A percentile compares a stretch with the other conserved stretches of the same genome.
These are phyloP conservation scores for Apiospora sp. DNA, from an alignment of 2,329 filamentous ascomycete species.

Conservation along the genomic window DNA sequence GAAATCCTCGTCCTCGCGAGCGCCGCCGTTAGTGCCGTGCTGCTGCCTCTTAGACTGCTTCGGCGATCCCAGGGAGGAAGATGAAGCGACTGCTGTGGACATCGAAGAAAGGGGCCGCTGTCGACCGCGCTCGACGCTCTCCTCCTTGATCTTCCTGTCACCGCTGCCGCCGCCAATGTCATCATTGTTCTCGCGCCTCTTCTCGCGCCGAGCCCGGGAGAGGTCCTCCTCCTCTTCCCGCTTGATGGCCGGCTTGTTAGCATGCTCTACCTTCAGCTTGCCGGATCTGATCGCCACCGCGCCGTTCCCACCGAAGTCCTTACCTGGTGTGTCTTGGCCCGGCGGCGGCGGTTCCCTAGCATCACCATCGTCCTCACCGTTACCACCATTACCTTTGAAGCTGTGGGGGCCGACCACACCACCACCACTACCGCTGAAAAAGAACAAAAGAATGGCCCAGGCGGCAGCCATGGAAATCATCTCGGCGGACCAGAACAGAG, in stretches of 20 bases:
- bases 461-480: conserved; percentile 70
- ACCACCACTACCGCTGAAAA: conserved; percentile 42
- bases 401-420: conserved; percentile 29
- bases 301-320: background rate
- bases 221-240: conserved; percentile 23
- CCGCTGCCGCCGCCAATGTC: background rate
- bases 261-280: background rate
- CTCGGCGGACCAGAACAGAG: conserved; percentile 79
- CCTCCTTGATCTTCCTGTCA: conserved; percentile 23
- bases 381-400: background rate
- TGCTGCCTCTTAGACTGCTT: conserved; percentile 19
- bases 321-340: background rate
- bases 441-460: conserved; percentile 63
- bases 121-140: conserved; percentile 24
- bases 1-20: background rate
- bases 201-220: conserved; percentile 1
- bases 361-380: background rate
- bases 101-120: background rate
- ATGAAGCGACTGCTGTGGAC: background rate
- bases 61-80: conserved; percentile 6
- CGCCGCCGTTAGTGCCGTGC: background rate
- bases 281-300: background rate
- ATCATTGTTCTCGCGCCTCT: background rate
- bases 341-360: background rate
- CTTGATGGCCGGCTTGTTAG: background rate